Conservation (phyloP, 805 yeast species). For the Hanseniaspora thailandica region DNA sequence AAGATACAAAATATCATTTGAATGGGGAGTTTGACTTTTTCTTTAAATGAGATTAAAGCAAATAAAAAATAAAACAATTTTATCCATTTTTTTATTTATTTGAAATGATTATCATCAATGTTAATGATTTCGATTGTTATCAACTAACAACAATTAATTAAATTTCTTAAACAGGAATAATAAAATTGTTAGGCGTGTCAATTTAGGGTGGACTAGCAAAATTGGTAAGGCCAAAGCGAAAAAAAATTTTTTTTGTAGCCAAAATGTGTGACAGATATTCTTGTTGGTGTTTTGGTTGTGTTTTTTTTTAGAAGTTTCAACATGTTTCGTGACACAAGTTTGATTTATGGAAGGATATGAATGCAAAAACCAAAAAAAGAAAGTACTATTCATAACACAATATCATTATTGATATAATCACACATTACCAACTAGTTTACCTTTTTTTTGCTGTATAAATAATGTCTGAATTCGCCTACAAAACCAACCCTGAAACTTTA, state of each 20-base stretch:
- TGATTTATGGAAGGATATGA: no score
- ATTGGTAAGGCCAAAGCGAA: no score
- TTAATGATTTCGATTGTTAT: no score
- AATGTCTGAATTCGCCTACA: conserved; percentile 48
- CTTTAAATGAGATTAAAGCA: no score
- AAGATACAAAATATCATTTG: background rate
- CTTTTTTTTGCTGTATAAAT: background rate
- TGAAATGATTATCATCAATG: no score
- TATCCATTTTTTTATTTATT: no score
- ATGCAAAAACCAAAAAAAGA: background rate
- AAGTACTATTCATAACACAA: background rate
- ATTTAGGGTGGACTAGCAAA: background rate
- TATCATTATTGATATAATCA: background rate
- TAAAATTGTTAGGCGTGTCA: background rate
- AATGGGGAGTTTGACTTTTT: background rate
- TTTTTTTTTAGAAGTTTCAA: background rate
- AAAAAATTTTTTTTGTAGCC: background rate
- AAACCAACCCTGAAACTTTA: conserved; percentile 73
- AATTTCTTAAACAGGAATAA: background rate
- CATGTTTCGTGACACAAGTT: background rate
- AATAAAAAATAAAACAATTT: no score
- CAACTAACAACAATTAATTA: no score
- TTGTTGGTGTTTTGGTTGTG: background rate
- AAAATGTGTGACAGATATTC: background rate
- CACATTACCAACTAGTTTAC: background rate